A percentile compares a stretch with the other conserved stretches of the same genome.
Evolutionary conservation across 495 filamentous ascomycete genomes (phyloP).

Genomic region (Neurospora discreta): DNA sequence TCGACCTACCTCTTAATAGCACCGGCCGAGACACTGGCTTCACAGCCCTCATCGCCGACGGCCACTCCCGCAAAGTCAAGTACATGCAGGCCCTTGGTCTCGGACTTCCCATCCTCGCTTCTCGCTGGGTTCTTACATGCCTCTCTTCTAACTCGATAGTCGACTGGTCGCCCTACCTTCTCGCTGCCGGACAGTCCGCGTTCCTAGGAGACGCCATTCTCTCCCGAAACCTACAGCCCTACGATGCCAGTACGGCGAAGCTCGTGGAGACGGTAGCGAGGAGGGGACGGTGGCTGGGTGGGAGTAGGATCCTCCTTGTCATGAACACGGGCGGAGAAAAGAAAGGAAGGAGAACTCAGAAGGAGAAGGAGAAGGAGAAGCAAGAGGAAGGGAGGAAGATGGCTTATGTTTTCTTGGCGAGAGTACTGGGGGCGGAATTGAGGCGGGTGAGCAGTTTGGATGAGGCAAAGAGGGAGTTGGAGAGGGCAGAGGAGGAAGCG

Average conservation of each 20-base stretch:
- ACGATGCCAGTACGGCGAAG: conserved; percentile 43
- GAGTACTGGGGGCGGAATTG: conserved; percentile 64
- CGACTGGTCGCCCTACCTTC: conserved; percentile 70
- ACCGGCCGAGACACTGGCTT: conserved; percentile 55
- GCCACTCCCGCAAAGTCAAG: conserved; percentile 78
- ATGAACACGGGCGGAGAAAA: conserved; percentile 25
- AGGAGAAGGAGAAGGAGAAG: conserved; percentile 25
- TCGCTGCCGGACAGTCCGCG: conserved; percentile 72
- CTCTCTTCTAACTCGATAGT: conserved; percentile 46
- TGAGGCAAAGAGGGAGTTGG: conserved; percentile 46
- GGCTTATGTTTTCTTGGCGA: conserved; percentile 58
- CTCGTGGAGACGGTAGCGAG: conserved; percentile 45
- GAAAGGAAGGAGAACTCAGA: neutral
- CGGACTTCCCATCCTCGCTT: conserved; percentile 71
- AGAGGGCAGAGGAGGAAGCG: conserved; percentile 30
- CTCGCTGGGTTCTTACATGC: conserved; percentile 71
- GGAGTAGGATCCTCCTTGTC: conserved; percentile 63
- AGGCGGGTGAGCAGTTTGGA: conserved; percentile 52
- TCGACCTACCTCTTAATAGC: conserved; percentile 24
- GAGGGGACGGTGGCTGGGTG: conserved; percentile 51
- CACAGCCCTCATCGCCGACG: conserved; percentile 73
- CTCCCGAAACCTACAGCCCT: conserved; percentile 54
- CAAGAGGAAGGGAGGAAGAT: conserved; percentile 46
- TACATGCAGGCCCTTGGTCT: conserved; percentile 94
- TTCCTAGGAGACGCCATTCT: conserved; percentile 69